Conservation (phyloP, 169 alveolate genomes). For the Plasmodium gallinaceum region DNA sequence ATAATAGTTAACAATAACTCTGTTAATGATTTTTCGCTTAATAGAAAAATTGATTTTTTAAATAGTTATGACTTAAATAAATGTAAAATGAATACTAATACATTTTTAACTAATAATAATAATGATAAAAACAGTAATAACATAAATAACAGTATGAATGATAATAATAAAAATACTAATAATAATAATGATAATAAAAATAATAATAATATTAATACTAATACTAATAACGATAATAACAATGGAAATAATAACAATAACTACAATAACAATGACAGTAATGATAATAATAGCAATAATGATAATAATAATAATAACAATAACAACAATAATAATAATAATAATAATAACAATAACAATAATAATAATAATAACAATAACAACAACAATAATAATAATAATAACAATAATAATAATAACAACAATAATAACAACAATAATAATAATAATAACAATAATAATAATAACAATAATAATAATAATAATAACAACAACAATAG, state of each 20-base stretch:
- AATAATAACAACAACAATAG: neutral
- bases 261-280: neutral
- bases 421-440: neutral
- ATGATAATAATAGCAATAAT: neutral
- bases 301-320: slow-evolving; percentile 4
- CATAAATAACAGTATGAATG: neutral
- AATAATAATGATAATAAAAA: slow-evolving; percentile 2
- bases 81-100: too few relatives aligned
- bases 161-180: neutral
- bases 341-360: neutral
- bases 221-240: neutral
- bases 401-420: neutral
- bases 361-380: neutral
- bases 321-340: neutral
- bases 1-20: too few relatives aligned
- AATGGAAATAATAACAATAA: neutral
- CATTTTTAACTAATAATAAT: neutral
- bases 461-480: neutral
- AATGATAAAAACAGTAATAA: neutral
- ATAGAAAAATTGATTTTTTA: too few relatives aligned
- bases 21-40: too few relatives aligned
- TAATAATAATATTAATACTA: neutral
- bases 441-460: neutral
- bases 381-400: neutral
- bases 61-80: too few relatives aligned